Percentiles rank a stretch among this genome's conserved stretches.
Evolutionary conservation across 257 asterid genomes (phyloP).

Genomic region (Ajuga chamaepitys): DNA sequence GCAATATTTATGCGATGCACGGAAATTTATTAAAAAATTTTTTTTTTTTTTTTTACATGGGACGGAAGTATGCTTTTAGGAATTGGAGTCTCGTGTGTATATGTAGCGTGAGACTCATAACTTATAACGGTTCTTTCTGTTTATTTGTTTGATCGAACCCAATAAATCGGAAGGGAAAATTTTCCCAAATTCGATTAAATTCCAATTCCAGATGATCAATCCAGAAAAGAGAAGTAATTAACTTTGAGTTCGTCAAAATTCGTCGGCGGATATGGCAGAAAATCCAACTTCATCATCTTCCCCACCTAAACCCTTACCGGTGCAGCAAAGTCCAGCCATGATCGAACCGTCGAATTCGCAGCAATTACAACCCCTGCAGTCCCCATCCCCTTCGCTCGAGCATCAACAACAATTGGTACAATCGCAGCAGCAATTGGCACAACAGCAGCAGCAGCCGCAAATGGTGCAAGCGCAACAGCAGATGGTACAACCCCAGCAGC

Average conservation of each 20-base stretch:
- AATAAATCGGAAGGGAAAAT: not conserved
- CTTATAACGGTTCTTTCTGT: not conserved
- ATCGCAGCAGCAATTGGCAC: constrained; percentile 39
- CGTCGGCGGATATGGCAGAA: constrained; percentile 45
- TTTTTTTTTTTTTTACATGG: no score
- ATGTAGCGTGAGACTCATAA: no score
- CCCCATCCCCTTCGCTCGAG: constrained; percentile 47
- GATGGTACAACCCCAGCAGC: constrained; percentile 34
- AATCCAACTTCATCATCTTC: constrained; percentile 52
- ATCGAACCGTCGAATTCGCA: constrained; percentile 50
- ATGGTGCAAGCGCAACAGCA: constrained; percentile 32
- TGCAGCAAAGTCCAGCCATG: constrained; percentile 32
- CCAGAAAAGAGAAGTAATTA: not conserved
- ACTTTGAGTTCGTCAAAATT: not conserved
- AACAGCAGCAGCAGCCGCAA: constrained; percentile 32
- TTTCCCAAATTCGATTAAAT: constrained; percentile 11
- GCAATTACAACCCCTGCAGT: constrained; percentile 33
- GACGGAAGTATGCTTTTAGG: no score
- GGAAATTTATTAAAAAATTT: no score
- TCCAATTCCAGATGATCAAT: constrained; percentile 1
- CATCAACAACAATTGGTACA: constrained; percentile 32
- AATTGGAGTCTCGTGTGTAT: no score
- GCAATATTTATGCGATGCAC: no score
- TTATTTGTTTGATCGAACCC: constrained; percentile 14
- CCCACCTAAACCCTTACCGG: constrained; percentile 49